Percentiles rank a stretch among this genome's conserved stretches.
phyloP scores from a whole-genome alignment of 2,329 filamentous ascomycete genomes.

The Aureobasidium melanogenum region DNA sequence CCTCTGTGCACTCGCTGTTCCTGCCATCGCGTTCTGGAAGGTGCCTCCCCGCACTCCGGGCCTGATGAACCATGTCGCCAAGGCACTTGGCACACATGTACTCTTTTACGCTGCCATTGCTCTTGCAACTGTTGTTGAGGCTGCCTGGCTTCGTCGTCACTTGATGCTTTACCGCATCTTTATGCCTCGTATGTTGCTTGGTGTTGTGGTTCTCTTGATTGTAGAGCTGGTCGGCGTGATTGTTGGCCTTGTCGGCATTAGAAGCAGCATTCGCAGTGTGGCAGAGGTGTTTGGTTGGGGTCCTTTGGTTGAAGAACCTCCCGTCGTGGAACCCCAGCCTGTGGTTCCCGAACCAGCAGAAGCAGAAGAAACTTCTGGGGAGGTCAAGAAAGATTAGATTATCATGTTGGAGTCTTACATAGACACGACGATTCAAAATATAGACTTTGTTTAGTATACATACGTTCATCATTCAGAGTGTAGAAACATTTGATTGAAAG shows the following conservation, averaged over 20 bases:
- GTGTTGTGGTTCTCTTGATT: conserved; percentile 59
- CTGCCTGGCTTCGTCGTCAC: conserved; percentile 77
- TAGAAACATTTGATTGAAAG: too few relatives aligned
- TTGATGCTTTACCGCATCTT: conserved; percentile 97
- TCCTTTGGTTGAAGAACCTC: background rate
- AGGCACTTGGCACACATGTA: conserved; percentile 64
- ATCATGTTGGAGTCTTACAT: background rate
- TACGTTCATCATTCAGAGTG: too few relatives aligned
- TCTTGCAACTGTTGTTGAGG: conserved; percentile 82
- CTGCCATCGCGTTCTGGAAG: conserved; percentile 83
- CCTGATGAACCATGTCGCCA: conserved; percentile 60
- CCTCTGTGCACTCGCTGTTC: conserved; percentile 68
- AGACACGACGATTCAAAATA: background rate
- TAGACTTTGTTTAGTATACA: background rate
- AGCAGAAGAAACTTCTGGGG: background rate
- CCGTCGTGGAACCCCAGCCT: background rate
- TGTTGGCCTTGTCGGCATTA: conserved; percentile 63
- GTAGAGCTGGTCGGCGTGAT: conserved; percentile 67
- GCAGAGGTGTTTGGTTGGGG: conserved; percentile 80
- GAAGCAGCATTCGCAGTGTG: conserved; percentile 69
- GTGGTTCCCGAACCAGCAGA: background rate
- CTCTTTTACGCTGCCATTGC: conserved; percentile 76
- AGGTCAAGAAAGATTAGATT: background rate
- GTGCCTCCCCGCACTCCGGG: conserved; percentile 58
- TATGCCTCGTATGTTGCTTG: conserved; percentile 81